Evolutionary conservation across 1,139 yeast genomes (phyloP).

Genomic region (Hanseniaspora uvarum): DNA sequence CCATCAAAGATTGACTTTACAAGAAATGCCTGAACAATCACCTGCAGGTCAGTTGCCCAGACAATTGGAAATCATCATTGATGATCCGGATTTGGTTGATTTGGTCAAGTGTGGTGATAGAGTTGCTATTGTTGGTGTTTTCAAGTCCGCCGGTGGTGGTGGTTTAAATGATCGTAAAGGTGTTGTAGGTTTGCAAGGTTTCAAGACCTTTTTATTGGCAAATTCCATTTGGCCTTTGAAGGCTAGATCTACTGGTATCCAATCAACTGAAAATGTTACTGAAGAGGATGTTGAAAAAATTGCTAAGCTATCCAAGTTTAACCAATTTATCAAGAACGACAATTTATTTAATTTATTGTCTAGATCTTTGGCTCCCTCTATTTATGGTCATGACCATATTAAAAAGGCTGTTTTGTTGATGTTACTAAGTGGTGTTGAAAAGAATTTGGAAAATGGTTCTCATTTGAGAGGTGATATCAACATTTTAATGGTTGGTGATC

Average conservation of each 20-base stretch:
- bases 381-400: conserved; percentile 84
- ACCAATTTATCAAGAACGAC: conserved; percentile 30
- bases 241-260: conserved; percentile 78
- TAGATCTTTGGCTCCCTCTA: conserved; percentile 87
- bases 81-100: conserved; percentile 82
- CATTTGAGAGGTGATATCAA: conserved; percentile 98
- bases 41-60: conserved; percentile 98
- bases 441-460: conserved; percentile 87
- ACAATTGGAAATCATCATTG: conserved; percentile 78
- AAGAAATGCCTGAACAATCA: conserved; percentile 97
- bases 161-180: conserved; percentile 24
- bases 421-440: conserved; percentile 90
- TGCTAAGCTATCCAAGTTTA: conserved; percentile 60
- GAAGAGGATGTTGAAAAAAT: conserved; percentile 81
- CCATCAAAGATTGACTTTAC: conserved; percentile 86
- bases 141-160: conserved; percentile 82
- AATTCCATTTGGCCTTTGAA: conserved; percentile 83
- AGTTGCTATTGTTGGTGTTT: conserved; percentile 87
- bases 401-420: conserved; percentile 83
- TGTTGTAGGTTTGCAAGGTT: conserved; percentile 43
- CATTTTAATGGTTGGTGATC: conserved; percentile 95
- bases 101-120: conserved; percentile 92
- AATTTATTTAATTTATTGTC: conserved; percentile 67
- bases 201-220: conserved; percentile 71
- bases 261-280: conserved; percentile 63